Base-by-base conservation (phyloP, 768 basidiomycete species). In the Filobasidium floriforme region DNA sequence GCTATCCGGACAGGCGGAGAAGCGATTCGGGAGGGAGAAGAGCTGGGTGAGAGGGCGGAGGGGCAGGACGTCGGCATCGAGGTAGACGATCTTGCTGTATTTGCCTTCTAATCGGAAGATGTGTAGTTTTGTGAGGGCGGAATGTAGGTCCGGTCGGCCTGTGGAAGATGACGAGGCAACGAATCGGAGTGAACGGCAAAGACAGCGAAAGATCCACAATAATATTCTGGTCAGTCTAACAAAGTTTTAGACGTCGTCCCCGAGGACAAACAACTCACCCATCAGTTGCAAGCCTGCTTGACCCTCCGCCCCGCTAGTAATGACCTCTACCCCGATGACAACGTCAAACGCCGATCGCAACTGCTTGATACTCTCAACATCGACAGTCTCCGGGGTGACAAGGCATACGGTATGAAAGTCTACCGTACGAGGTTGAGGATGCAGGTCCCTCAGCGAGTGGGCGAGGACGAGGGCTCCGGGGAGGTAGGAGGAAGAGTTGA, bases 51-150 rank as follows among this genome's bases (percentile, higher is more conserved):
- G 82, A 32, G 94, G 89, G 40, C 76, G 70, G 22, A 80, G 67
- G 46, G 79, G 79, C 10, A 80, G 72, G 28, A 77, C 75, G 66
- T 80, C 79, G 59, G 79, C 79, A 65, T 59, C 88, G 85, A 77
- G 73, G 66, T 78, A 78, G 63, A 78, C 73, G 49, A 77, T 28
- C 19, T 75, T 76, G 41, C 69, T 70, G 70, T 75, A 78, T 61
- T 76, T 71, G 37, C 73, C 52, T 44, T 63, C 51, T 69, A 99
- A 86, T 68, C 96, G 91, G 77, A 98, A 97, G 70, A 89, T 84
- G 79, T 99, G 96, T 65, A 99, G 82, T 80, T 99, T 99, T 66
- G 96, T 97, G 80, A 98, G 85, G 79, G 93, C 91, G 68, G 89
- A 86, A 75, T 87, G 84, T 66, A 99, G 87, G 81, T 99, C 94